Conservation (phyloP, 2,329 filamentous ascomycete genomes). For the Sordariomycetes sp. region DNA sequence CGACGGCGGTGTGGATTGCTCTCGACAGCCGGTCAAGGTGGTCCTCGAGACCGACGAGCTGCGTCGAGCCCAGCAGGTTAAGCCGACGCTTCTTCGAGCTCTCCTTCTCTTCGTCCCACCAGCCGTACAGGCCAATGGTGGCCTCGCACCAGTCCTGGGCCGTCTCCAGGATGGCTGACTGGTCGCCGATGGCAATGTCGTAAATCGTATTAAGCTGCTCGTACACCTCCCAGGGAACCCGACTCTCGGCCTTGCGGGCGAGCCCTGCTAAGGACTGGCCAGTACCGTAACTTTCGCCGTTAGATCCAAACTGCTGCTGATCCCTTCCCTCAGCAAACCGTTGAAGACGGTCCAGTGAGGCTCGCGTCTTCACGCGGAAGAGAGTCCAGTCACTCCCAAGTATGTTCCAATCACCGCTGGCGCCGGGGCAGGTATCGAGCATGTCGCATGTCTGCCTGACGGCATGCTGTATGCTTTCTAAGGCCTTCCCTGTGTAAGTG, state of each 20-base stretch:
- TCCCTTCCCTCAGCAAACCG: constrained; percentile 70
- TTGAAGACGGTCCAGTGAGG: constrained; percentile 59
- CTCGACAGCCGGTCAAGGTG: constrained; percentile 66
- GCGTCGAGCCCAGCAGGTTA: constrained; percentile 4
- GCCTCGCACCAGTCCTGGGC: constrained; percentile 91
- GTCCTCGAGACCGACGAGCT: constrained; percentile 29
- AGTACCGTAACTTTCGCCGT: constrained; percentile 17
- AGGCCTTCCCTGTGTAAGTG: constrained; percentile 63
- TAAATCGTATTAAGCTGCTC: constrained; percentile 75
- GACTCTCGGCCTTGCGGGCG: constrained; percentile 70
- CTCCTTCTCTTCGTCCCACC: constrained; percentile 94
- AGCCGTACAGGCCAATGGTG: constrained; percentile 69
- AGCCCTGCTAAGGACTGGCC: constrained; percentile 47
- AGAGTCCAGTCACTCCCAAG: constrained; percentile 72
- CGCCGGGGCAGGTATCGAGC: constrained; percentile 62
- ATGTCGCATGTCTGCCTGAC: constrained; percentile 57
- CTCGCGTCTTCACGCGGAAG: constrained; percentile 66
- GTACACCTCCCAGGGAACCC: constrained; percentile 83
- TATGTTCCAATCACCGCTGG: constrained; percentile 69
- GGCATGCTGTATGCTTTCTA: constrained; percentile 69
- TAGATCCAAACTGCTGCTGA: constrained; percentile 18
- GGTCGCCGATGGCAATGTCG: constrained; percentile 66
- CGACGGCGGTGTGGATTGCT: constrained; percentile 58
- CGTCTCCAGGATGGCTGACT: constrained; percentile 62
- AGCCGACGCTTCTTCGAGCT: constrained; percentile 29